Base-by-base conservation (phyloP, 805 yeast species). In the Lipomyces japonicus region DNA sequence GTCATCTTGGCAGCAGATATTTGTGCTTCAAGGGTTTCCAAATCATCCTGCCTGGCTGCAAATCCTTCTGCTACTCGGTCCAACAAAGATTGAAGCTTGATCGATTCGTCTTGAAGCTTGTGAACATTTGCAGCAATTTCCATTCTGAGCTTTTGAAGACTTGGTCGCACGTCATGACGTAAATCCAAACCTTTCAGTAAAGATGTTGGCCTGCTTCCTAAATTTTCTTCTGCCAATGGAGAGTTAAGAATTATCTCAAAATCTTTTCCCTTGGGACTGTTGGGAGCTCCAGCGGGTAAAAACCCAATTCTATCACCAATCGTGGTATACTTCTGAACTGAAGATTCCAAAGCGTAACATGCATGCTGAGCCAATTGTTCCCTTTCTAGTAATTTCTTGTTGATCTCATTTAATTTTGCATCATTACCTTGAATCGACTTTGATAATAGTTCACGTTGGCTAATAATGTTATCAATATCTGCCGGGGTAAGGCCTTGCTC, bases 381-480 rank as follows among this genome's bases (percentile, higher is more conserved):
- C 52, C 76, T 78, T 16, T 75, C 74, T 30, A 73, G 71, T 6
- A 79, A 72, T 4, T 68, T 63, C n/a, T 71, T 71, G 4, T 70
- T 68, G 7, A 74, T 64, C 38, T 76, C 79, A 41, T 76, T 79
- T 44, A 76, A 66, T 50, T 75, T 73, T 39, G 61, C 63, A 16
- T 68, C 65, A 14, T 71, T 68, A 2, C 65, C 60, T 45, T 83
- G 87, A 43, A 84, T 72, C 16, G 75, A 66, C 54, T 74, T 74
- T 4, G 81, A 72, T 3, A 84, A 64, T 40, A 74, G 74, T 24
- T 82, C 86, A 48, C 86, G 72, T 61, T 82, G 86, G 28, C 69
- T 67, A 59, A 78, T 80, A 68, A 84, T 73, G 46, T 73, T 68
- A 58, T 87, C 88, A 45, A 87, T 78, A 38, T 79, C 81, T 14